These are phyloP conservation scores for Clitopilus hobsonii DNA, from an alignment of 768 basidiomycete genomes.

Conservation along the genomic window DNA sequence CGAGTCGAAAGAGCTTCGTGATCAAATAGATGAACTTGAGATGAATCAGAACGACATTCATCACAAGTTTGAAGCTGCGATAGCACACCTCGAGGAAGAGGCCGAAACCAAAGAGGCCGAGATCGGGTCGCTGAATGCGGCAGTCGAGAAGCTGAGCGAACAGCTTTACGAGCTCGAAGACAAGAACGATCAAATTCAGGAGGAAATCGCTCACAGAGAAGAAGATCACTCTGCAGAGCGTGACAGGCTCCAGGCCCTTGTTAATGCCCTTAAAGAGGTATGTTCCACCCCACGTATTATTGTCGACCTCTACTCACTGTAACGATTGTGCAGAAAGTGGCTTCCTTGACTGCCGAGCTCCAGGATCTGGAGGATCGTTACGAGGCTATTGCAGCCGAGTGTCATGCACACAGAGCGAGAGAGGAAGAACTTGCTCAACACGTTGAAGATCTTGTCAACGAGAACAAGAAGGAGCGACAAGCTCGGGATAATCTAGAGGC, in stretches of 20 bases:
- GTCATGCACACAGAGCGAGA: slow-evolving; percentile 60
- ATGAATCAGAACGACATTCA: slow-evolving; percentile 66
- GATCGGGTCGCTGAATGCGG: slow-evolving; percentile 64
- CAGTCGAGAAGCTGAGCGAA: slow-evolving; percentile 78
- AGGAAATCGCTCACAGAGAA: slow-evolving; percentile 60
- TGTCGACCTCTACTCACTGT: not conserved
- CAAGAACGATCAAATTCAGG: slow-evolving; percentile 71
- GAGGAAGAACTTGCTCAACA: slow-evolving; percentile 77
- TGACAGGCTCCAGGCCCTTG: slow-evolving; percentile 62
- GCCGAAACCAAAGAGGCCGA: slow-evolving; percentile 77
- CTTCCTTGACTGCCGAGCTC: slow-evolving; percentile 57
- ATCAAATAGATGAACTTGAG: slow-evolving; percentile 74
- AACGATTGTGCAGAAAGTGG: slow-evolving; percentile 56
- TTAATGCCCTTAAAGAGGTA: slow-evolving; percentile 79
- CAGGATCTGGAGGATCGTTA: slow-evolving; percentile 62
- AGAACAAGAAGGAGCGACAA: slow-evolving; percentile 55
- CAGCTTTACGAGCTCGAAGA: slow-evolving; percentile 85
- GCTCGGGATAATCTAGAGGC: slow-evolving; percentile 49
- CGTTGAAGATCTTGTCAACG: slow-evolving; percentile 64
- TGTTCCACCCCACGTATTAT: slow-evolving; percentile 12
- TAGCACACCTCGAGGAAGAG: slow-evolving; percentile 75
- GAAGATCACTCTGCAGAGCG: slow-evolving; percentile 75
- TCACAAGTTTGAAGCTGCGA: slow-evolving; percentile 66
- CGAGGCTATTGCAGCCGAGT: slow-evolving; percentile 58
- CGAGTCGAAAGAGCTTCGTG: slow-evolving; percentile 70